phyloP scores from a whole-genome alignment of 805 yeast species.

The Myxozyma monticola region DNA sequence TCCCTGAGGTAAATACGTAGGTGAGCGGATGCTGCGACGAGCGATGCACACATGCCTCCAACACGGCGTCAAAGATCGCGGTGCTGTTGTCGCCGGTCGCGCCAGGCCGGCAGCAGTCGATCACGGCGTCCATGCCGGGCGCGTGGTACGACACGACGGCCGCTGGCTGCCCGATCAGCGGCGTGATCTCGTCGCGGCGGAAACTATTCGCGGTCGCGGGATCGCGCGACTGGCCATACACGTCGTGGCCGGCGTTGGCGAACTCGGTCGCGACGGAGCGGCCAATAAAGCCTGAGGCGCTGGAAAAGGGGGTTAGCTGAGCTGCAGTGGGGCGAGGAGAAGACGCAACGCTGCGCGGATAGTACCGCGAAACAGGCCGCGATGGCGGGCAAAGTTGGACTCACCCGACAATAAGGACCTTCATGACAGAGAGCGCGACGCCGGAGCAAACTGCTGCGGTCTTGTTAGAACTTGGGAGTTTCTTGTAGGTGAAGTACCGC shows the following conservation, averaged over 20 bases:
- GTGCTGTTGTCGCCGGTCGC: neutral
- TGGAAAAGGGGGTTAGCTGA: too few species aligned
- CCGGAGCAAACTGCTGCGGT: too few species aligned
- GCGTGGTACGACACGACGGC: neutral
- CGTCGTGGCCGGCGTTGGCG: slow-evolving; percentile 15
- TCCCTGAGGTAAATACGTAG: slow-evolving; percentile 16
- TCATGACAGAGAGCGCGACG: too few species aligned
- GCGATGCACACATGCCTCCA: slow-evolving; percentile 6
- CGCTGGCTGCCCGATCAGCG: slow-evolving; percentile 16
- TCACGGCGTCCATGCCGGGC: slow-evolving; percentile 14
- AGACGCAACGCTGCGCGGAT: neutral
- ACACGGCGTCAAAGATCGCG: slow-evolving; percentile 14
- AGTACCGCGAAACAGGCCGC: neutral
- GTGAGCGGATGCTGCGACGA: slow-evolving; percentile 13
- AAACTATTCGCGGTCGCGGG: neutral
- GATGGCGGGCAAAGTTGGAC: neutral
- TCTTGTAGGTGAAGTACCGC: too few species aligned
- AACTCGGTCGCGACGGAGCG: slow-evolving; percentile 10
- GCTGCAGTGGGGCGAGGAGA: too few species aligned
- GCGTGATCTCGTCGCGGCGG: slow-evolving; percentile 14
- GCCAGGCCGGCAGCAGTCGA: slow-evolving; percentile 16
- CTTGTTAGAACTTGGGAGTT: too few species aligned
- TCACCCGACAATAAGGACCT: slow-evolving; percentile 16
- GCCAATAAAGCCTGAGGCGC: slow-evolving; percentile 19
- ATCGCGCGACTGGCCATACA: slow-evolving; percentile 17